Conservation (phyloP, 1,139 yeast species). For the Saccharomyces hybrid region DNA sequence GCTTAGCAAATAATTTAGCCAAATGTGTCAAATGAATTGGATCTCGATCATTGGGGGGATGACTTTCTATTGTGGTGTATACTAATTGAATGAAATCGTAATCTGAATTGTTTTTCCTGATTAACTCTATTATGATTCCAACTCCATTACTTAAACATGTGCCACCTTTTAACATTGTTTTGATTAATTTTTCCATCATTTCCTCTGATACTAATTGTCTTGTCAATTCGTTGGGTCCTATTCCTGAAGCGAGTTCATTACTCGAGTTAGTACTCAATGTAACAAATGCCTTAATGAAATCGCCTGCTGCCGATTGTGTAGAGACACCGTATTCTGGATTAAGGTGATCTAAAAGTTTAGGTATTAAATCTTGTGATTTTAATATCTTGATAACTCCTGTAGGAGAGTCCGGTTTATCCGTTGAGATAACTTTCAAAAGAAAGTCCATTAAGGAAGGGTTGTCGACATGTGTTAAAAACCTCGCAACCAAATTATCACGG, state of each 20-base stretch:
- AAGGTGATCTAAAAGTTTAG: conserved; percentile 45
- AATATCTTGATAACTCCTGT: conserved; percentile 52
- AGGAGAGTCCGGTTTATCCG: conserved; percentile 57
- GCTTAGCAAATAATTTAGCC: conserved; percentile 67
- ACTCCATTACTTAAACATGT: conserved; percentile 91
- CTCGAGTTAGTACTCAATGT: conserved; percentile 88
- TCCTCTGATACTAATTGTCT: conserved; percentile 77
- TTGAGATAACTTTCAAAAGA: conserved; percentile 50
- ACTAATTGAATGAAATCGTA: conserved; percentile 85
- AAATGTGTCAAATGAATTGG: conserved; percentile 87
- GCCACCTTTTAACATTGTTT: conserved; percentile 81
- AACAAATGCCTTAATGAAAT: conserved; percentile 83
- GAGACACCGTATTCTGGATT: conserved; percentile 47
- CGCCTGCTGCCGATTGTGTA: conserved; percentile 88
- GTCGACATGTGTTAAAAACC: conserved; percentile 46
- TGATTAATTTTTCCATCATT: conserved; percentile 56
- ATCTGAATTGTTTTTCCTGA: conserved; percentile 90
- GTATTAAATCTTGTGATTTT: conserved; percentile 43
- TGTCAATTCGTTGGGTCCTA: conserved; percentile 93
- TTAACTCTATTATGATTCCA: conserved; percentile 89
- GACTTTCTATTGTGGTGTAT: conserved; percentile 77
- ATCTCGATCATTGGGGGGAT: conserved; percentile 91
- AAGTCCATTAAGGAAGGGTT: conserved; percentile 71
- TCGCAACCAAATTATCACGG: conserved; percentile 44
- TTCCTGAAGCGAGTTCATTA: conserved; percentile 62